Base-by-base conservation (phyloP, 1,284 basidiomycete genomes). In the Phaffia rhodozyma region DNA sequence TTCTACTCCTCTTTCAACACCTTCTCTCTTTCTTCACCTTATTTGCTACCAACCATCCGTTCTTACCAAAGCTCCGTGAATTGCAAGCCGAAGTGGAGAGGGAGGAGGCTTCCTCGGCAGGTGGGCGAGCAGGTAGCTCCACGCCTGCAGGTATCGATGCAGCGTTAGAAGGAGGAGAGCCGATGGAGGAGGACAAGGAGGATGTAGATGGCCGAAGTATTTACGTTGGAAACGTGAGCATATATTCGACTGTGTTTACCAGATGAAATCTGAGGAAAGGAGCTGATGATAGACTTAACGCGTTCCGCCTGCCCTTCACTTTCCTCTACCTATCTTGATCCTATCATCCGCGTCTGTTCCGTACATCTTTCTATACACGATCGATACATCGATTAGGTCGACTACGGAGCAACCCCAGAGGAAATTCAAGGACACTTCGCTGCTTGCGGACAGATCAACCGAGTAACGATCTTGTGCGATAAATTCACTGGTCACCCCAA, bases 401-500 rank as follows among this genome's bases (percentile, higher is more conserved):
- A 99, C 79, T 99, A 98, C 75, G 83, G 86, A 63, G 89, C 94
- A 9, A 97, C 96, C 32, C 96, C 96, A 20, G 96, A 98, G 77
- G 96, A 99, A 75, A 92, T 99, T 64, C 96, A 98, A 78, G 85
- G 83, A 53, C 96, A 98, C 76, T 99, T 99, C 79, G 89, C 92
- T 73, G 86, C 92, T 30, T 97, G 93, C 74, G 96, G 96, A 6
- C 93, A 89, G 25, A 98, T 99, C 76, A 98, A 99, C 79, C 85
- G 96, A 70, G 92, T 99, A 58, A 99, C 96, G 0, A 99, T 99
- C 72, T 83, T 98, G 30, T 98, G 96, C 76, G 96, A 99, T 82
- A 98, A 98, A 79, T 98, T 97, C 76, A 97, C 94, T 21, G 96
- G 96, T 54, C 94, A 97, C 79, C 94, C 96, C 51, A 98, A 97